phyloP scores from a whole-genome alignment of 2,329 filamentous ascomycete species.

The Sporothrix sp. region DNA sequence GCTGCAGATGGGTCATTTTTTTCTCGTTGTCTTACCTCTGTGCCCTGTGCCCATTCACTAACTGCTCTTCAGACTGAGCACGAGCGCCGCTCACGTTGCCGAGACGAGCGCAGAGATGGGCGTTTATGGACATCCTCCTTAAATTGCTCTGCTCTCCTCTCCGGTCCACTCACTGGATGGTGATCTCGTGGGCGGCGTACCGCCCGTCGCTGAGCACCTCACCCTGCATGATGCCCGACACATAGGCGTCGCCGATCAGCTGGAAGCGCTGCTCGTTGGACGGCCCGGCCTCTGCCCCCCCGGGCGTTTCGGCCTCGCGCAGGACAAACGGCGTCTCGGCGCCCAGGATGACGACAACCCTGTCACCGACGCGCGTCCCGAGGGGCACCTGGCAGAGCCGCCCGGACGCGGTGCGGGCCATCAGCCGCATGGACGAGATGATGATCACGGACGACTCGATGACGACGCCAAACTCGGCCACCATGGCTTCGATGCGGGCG shows the following conservation, averaged over 20 bases:
- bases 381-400: background rate
- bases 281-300: background rate
- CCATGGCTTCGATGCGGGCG: background rate
- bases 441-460: background rate
- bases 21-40: no score
- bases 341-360: background rate
- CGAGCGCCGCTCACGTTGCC: no score
- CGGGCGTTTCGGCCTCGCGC: background rate
- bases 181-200: background rate
- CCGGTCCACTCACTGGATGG: background rate
- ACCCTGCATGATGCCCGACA: constrained; percentile 1
- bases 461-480: background rate
- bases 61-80: no score
- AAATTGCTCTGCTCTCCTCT: background rate
- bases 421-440: background rate
- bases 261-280: background rate
- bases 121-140: no score
- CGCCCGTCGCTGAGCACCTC: background rate
- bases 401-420: background rate
- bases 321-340: constrained; percentile 2
- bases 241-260: background rate
- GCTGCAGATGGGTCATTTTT: no score
- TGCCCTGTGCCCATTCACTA: no score
- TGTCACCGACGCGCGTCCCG: background rate
- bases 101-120: no score